Conservation (phyloP, 495 filamentous ascomycete genomes). For the Tuber borchii region DNA sequence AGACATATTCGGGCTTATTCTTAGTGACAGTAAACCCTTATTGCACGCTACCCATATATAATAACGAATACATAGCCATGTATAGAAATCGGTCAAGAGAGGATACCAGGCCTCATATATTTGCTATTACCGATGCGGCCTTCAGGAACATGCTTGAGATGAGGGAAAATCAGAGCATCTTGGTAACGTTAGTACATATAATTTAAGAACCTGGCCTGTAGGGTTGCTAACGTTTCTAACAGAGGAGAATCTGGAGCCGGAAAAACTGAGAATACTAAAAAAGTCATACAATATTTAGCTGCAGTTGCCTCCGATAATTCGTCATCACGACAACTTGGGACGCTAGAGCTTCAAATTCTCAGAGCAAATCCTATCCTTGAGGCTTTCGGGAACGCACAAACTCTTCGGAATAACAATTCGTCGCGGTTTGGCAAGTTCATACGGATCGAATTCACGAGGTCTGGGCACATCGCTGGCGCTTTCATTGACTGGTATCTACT, state of each 20-base stretch:
- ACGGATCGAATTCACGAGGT: slow-evolving; percentile 85
- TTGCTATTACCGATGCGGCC: slow-evolving; percentile 95
- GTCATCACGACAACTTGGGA: slow-evolving; percentile 39
- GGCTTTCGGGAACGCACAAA: slow-evolving; percentile 97
- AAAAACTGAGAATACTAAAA: slow-evolving; percentile 99
- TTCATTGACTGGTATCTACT: slow-evolving; percentile 98
- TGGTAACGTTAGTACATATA: slow-evolving; percentile 94
- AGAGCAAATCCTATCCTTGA: slow-evolving; percentile 96
- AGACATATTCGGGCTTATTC: slow-evolving; percentile 96
- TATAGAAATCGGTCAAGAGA: slow-evolving; percentile 85
- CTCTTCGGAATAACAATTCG: slow-evolving; percentile 95
- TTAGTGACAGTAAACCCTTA: slow-evolving; percentile 97
- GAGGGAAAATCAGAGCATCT: slow-evolving; percentile 91
- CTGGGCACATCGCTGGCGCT: slow-evolving; percentile 87
- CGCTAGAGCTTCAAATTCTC: slow-evolving; percentile 93
- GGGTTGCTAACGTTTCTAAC: slow-evolving; percentile 82
- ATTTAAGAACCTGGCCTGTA: slow-evolving; percentile 87
- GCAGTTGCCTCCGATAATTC: slow-evolving; percentile 78
- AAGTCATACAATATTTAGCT: slow-evolving; percentile 97
- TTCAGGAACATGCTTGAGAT: slow-evolving; percentile 94
- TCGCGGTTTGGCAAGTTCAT: slow-evolving; percentile 99
- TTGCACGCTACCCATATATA: slow-evolving; percentile 89
- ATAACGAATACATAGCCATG: slow-evolving; percentile 92
- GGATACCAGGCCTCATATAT: slow-evolving; percentile 95
- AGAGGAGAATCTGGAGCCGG: slow-evolving; percentile 98